Base-by-base conservation (phyloP, 208 protist species). In the Trypanosoma grayi region DNA sequence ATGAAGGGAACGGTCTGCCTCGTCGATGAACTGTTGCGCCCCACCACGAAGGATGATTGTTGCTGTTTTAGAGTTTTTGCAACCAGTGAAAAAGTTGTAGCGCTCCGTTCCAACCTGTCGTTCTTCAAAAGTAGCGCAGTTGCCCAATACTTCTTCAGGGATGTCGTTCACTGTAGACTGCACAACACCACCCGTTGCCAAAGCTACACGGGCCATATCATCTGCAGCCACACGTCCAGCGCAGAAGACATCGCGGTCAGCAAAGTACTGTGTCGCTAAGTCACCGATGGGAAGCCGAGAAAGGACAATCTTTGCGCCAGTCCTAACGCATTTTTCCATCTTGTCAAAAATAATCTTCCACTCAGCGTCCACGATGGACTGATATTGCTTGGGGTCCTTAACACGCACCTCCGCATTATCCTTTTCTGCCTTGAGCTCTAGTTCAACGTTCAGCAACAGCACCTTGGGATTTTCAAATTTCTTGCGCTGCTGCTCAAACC, bases 341-440 rank as follows among this genome's bases (percentile, higher is more conserved):
- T 99, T 99, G 54, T 98, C 94, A 79, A 99, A 99, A 75, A 99
- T 99, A 62, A 99, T 99, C 52, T 98, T 97, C 97, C 98, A 99
- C 76, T 99, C 99, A 4, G 99, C 99, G 64, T 99, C 98, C 16
- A 99, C 99, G 58, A 99, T 99, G 18, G 89, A 90, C 79, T 99
- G 98, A 77, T 99, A 99, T 77, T 99, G 90, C 46, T 96, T 87
- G n/a, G 98, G 98, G 68, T 99, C 95, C 61, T 97, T 93, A 36
- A 99, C 81, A 57, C 97, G 96, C 10, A 99, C 92, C 70, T 99
- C 99, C 1, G 99, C 99, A 60, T 99, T 99, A 54, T 99, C 97
- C 70, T 98, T 98, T 84, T 99, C 99, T 14, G 97, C 96, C 84
- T 99, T 99, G 11, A 99, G 87, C 85, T 99, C 99, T 31, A 99